A percentile compares a stretch with the other conserved stretches of the same genome.
Evolutionary conservation across 495 filamentous ascomycete genomes (phyloP).

Genomic region (Echria macrotheca): DNA sequence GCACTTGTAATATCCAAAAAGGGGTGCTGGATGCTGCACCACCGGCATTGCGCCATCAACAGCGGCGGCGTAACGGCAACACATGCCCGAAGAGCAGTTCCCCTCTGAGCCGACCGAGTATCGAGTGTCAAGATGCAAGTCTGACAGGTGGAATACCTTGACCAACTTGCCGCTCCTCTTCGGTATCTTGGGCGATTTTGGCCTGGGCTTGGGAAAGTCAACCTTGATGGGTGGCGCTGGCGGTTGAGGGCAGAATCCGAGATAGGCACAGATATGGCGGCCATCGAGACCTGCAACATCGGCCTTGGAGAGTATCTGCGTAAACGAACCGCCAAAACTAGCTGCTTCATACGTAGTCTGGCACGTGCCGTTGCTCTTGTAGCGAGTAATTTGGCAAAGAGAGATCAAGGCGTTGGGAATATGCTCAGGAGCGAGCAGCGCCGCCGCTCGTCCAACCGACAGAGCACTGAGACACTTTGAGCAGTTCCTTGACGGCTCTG

Average conservation of each 20-base stretch:
- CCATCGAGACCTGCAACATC: conserved; percentile 53
- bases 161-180: conserved; percentile 46
- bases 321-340: conserved; percentile 51
- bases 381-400: too few species aligned
- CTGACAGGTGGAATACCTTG: conserved; percentile 56
- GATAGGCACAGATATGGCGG: conserved; percentile 51
- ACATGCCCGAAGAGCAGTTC: too few species aligned
- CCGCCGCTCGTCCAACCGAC: too few species aligned
- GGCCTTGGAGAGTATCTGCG: conserved; percentile 50
- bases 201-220: conserved; percentile 54
- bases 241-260: conserved; percentile 45
- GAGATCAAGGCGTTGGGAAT: too few species aligned
- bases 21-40: conserved; percentile 38
- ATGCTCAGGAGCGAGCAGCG: too few species aligned
- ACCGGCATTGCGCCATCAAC: too few species aligned
- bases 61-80: too few species aligned
- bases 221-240: conserved; percentile 38
- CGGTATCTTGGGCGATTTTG: conserved; percentile 36
- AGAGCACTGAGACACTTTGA: too few species aligned
- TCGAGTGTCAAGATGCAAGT: conserved; percentile 56
- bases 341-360: conserved; percentile 39
- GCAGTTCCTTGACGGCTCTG: too few species aligned
- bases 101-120: conserved; percentile 52
- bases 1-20: conserved; percentile 51
- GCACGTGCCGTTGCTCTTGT: conserved; percentile 43